Conservation (phyloP, 2,329 filamentous ascomycete genomes). For the Fusarium incarnatum region DNA sequence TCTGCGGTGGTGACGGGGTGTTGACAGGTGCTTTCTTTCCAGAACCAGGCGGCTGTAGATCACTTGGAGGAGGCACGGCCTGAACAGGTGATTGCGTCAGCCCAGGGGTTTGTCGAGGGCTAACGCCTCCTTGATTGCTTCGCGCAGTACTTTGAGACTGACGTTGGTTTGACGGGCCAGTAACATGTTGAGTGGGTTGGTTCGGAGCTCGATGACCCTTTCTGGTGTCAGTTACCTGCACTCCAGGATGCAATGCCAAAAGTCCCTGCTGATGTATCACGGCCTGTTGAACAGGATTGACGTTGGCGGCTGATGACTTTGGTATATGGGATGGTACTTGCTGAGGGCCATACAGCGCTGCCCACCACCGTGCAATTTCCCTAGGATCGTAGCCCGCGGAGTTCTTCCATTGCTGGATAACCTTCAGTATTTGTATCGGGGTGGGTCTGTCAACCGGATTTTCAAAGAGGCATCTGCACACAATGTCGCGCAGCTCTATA, state of each 20-base stretch:
- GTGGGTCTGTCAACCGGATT: slow-evolving; percentile 45
- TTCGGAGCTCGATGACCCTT: background rate
- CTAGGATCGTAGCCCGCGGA: slow-evolving; percentile 31
- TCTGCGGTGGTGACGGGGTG: background rate
- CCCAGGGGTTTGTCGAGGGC: background rate
- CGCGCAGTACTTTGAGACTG: background rate
- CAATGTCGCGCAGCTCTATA: slow-evolving; percentile 33
- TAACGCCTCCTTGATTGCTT: background rate
- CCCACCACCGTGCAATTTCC: slow-evolving; percentile 40
- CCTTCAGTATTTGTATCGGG: slow-evolving; percentile 36
- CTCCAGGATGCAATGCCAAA: background rate
- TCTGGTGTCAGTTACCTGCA: background rate
- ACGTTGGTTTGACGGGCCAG: background rate
- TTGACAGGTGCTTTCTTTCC: background rate
- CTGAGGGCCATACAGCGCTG: background rate
- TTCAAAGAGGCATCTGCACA: slow-evolving; percentile 45
- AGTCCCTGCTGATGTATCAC: background rate
- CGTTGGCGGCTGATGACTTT: background rate
- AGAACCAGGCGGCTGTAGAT: background rate
- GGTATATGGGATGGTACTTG: background rate
- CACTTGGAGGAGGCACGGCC: background rate
- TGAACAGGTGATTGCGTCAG: background rate
- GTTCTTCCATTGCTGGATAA: slow-evolving; percentile 36
- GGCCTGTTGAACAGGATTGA: background rate
- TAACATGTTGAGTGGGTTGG: background rate